These are phyloP conservation scores for Solanum phureja DNA, from an alignment of 257 asterid genomes.

Conservation along the genomic window DNA sequence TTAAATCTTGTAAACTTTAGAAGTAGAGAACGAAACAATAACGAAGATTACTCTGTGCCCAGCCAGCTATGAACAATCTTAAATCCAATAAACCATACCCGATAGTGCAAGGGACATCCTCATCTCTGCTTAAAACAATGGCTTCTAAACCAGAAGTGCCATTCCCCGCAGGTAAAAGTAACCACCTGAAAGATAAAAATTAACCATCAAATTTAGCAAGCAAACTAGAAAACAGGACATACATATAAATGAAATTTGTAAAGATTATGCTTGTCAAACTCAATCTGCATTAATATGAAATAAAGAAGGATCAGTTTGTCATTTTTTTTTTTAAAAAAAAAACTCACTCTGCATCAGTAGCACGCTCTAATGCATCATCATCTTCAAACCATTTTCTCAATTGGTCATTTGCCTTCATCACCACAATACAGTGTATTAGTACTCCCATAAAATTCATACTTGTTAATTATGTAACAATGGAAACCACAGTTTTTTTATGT, in stretches of 20 bases:
- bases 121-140: constrained; percentile 63
- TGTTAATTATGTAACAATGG: background rate
- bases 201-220: background rate
- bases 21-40: background rate
- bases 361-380: constrained; percentile 87
- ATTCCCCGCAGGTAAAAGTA: constrained; percentile 49
- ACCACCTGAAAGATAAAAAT: constrained; percentile 44
- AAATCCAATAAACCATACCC: constrained; percentile 37
- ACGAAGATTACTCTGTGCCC: background rate
- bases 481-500: background rate
- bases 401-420: constrained; percentile 63
- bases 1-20: background rate
- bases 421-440: background rate
- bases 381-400: constrained; percentile 64
- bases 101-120: constrained; percentile 43
- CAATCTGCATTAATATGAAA: constrained; percentile 46
- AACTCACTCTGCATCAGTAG: constrained; percentile 78
- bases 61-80: background rate
- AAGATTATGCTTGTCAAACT: constrained; percentile 9
- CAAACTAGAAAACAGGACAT: background rate
- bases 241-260: background rate
- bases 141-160: constrained; percentile 46
- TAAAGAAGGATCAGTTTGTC: no score
- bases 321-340: background rate
- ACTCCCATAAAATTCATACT: constrained; percentile 1